Evolutionary conservation across 78 protist species (phyloP).

Genomic region (Anaeramoeba flamelloides): DNA sequence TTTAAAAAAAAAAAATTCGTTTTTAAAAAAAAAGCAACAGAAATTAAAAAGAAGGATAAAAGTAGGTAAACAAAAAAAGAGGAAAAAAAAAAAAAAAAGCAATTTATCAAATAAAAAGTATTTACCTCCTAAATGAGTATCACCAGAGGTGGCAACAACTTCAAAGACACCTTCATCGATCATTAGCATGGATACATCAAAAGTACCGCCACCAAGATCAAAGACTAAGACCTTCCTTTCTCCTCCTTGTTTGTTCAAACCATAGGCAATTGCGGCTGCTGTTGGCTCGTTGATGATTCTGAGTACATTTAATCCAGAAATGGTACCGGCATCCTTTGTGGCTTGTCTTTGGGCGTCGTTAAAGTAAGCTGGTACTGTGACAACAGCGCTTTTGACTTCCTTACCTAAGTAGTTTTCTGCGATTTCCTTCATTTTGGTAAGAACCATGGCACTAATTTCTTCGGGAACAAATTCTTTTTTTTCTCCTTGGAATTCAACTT

Average conservation of each 20-base stretch:
- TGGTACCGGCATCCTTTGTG: slow-evolving; percentile 59
- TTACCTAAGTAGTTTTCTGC: slow-evolving; percentile 74
- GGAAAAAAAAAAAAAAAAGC: too few relatives aligned
- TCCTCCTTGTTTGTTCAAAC: slow-evolving; percentile 35
- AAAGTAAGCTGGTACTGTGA: slow-evolving; percentile 96
- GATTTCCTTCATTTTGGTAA: slow-evolving; percentile 1
- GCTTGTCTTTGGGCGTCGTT: slow-evolving; percentile 71
- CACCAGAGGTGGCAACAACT: slow-evolving; percentile 27
- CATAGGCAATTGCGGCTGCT: slow-evolving; percentile 88
- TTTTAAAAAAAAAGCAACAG: too few relatives aligned
- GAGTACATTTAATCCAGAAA: slow-evolving; percentile 47
- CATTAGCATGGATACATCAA: slow-evolving; percentile 25
- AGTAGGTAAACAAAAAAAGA: too few relatives aligned
- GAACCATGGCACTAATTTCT: slow-evolving; percentile 7
- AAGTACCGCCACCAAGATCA: slow-evolving; percentile 26
- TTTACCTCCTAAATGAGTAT: slow-evolving; percentile 94
- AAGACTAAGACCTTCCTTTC: slow-evolving; percentile 7
- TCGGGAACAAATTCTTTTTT: not conserved
- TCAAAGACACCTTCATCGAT: slow-evolving; percentile 32
- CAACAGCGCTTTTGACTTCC: slow-evolving; percentile 59
- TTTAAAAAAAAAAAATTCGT: too few relatives aligned
- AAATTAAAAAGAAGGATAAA: too few relatives aligned
- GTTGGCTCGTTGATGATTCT: slow-evolving; percentile 80
- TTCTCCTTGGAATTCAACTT: too few relatives aligned
- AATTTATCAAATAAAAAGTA: too few relatives aligned